Conservation (phyloP, 1,284 basidiomycete genomes). For the Ceratobasidium sp. region DNA sequence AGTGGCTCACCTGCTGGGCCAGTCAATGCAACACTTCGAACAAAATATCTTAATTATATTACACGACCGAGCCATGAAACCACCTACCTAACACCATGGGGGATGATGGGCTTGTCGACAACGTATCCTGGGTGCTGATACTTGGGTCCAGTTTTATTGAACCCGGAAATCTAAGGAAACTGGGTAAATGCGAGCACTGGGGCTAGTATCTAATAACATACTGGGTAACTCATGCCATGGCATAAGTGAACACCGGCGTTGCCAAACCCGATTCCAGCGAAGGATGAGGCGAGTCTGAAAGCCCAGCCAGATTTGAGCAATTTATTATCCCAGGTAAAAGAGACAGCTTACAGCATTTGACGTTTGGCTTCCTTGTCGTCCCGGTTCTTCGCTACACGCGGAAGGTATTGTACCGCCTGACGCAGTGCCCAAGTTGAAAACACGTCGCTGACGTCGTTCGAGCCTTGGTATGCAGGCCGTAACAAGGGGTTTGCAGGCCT, state of each 20-base stretch:
- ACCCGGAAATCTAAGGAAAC: conserved; percentile 80
- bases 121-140: conserved; percentile 88
- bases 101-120: conserved; percentile 88
- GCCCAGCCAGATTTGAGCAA: not conserved
- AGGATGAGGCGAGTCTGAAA: conserved; percentile 80
- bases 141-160: conserved; percentile 93
- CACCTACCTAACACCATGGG: conserved; percentile 81
- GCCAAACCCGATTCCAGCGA: conserved; percentile 95
- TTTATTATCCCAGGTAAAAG: conserved; percentile 45
- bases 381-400: conserved; percentile 83
- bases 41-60: not conserved
- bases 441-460: conserved; percentile 95
- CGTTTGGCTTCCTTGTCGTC: conserved; percentile 83
- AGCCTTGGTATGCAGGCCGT: conserved; percentile 94
- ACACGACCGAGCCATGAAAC: conserved; percentile 44
- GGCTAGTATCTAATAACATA: conserved; percentile 58
- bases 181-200: conserved; percentile 49
- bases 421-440: conserved; percentile 95
- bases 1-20: conserved; percentile 74
- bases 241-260: conserved; percentile 93
- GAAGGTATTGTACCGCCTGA: conserved; percentile 91
- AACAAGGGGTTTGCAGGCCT: conserved; percentile 90
- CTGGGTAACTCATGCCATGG: conserved; percentile 87
- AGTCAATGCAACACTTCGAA: conserved; percentile 77
- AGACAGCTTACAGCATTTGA: conserved; percentile 83